These are phyloP conservation scores for Boletus insuetus DNA, from an alignment of 768 basidiomycete species.

Conservation along the genomic window DNA sequence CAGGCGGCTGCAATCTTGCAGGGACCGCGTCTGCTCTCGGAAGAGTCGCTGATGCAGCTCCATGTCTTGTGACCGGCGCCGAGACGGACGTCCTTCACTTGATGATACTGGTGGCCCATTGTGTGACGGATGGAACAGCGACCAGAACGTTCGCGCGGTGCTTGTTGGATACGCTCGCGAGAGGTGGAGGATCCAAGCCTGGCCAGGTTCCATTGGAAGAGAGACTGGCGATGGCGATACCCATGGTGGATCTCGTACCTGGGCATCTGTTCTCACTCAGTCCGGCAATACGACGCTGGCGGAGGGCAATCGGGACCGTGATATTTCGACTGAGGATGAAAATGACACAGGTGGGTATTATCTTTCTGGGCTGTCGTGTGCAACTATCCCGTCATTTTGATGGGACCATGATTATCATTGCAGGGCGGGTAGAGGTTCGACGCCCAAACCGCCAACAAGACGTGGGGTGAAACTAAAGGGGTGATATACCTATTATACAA, in stretches of 20 bases:
- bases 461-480: too few species aligned
- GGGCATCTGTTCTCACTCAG: slow-evolving; percentile 25
- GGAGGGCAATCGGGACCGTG: slow-evolving; percentile 38
- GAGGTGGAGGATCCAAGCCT: neutral
- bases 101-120: slow-evolving; percentile 44
- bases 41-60: slow-evolving; percentile 42
- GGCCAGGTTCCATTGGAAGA: slow-evolving; percentile 30
- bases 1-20: slow-evolving; percentile 33
- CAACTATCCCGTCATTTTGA: too few species aligned
- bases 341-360: too few species aligned
- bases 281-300: slow-evolving; percentile 43
- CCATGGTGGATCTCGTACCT: slow-evolving; percentile 39
- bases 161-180: slow-evolving; percentile 44
- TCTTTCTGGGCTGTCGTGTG: slow-evolving; percentile 2
- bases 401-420: too few species aligned
- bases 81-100: slow-evolving; percentile 41
- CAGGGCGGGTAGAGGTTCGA: neutral
- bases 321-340: slow-evolving; percentile 18
- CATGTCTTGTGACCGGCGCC: slow-evolving; percentile 36
- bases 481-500: too few species aligned
- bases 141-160: slow-evolving; percentile 40
- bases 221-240: slow-evolving; percentile 39
- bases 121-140: slow-evolving; percentile 48
- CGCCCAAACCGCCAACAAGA: too few species aligned
- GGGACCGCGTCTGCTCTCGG: slow-evolving; percentile 40